phyloP scores from a whole-genome alignment of 2,329 filamentous ascomycete species.

The Fusarium multiceps region DNA sequence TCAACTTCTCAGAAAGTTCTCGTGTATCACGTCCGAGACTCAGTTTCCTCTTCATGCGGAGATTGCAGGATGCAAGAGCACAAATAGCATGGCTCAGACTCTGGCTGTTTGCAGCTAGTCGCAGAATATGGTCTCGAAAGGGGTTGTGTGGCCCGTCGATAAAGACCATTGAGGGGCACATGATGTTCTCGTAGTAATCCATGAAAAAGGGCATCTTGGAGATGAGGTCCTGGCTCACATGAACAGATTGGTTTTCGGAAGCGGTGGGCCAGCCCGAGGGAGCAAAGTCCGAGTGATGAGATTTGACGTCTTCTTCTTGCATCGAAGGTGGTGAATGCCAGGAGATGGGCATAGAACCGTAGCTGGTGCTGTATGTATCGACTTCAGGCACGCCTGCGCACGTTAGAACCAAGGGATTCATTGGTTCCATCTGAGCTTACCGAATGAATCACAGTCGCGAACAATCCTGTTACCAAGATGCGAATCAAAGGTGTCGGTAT shows the following conservation, averaged over 20 bases:
- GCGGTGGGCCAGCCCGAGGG: slow-evolving; percentile 61
- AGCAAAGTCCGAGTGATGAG: slow-evolving; percentile 57
- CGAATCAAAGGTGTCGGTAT: slow-evolving; percentile 68
- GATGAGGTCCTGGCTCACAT: slow-evolving; percentile 72
- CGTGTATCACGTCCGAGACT: slow-evolving; percentile 68
- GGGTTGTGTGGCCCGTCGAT: slow-evolving; percentile 89
- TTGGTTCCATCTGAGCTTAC: slow-evolving; percentile 57
- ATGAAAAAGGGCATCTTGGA: slow-evolving; percentile 88
- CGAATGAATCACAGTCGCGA: slow-evolving; percentile 66
- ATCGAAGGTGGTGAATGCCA: slow-evolving; percentile 58
- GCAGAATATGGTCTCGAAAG: slow-evolving; percentile 84
- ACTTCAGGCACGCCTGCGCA: slow-evolving; percentile 63
- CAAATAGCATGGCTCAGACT: slow-evolving; percentile 94
- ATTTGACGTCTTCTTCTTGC: slow-evolving; percentile 59
- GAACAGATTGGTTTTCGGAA: slow-evolving; percentile 59
- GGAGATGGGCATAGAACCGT: slow-evolving; percentile 59
- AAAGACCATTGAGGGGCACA: slow-evolving; percentile 91
- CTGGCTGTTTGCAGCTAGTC: slow-evolving; percentile 79
- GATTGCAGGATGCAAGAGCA: slow-evolving; percentile 86
- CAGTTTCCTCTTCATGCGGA: slow-evolving; percentile 83
- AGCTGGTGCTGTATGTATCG: slow-evolving; percentile 63
- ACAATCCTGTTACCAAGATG: slow-evolving; percentile 65
- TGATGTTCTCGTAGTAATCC: slow-evolving; percentile 92
- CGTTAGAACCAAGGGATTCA: slow-evolving; percentile 53
- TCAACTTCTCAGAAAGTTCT: slow-evolving; percentile 60